Evolutionary conservation across 768 basidiomycete genomes (phyloP).

Genomic region (Grammothele lineata): DNA sequence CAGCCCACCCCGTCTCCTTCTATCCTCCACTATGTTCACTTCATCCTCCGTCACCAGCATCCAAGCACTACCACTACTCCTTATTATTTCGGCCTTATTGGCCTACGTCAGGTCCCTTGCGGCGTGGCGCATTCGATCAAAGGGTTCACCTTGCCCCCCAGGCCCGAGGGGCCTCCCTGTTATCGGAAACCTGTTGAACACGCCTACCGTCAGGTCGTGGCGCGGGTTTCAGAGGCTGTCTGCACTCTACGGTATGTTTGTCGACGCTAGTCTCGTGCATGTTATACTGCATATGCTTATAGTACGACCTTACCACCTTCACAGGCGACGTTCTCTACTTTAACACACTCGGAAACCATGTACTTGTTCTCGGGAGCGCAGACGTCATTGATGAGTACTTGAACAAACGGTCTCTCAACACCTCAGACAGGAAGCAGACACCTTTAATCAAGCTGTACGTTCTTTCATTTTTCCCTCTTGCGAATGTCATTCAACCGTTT

Average conservation of each 20-base stretch:
- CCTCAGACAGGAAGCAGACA: conserved; percentile 8
- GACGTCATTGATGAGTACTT: conserved; percentile 1
- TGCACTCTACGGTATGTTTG: not conserved
- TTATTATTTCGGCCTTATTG: too few species aligned
- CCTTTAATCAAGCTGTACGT: conserved; percentile 3
- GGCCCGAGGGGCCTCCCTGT: conserved; percentile 4
- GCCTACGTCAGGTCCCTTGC: too few species aligned
- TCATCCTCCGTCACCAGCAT: too few species aligned
- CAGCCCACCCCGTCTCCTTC: too few species aligned
- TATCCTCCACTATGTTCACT: too few species aligned
- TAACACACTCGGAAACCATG: not conserved
- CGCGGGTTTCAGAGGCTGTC: not conserved
- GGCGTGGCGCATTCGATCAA: too few species aligned
- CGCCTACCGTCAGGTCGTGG: not conserved
- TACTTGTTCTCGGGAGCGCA: conserved; percentile 3
- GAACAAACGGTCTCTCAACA: conserved; percentile 7
- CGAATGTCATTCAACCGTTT: not conserved
- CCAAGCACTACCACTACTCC: too few species aligned
- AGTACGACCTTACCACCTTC: not conserved
- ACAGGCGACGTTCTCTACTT: conserved; percentile 11
- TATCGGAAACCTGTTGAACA: conserved; percentile 5
- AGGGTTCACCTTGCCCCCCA: conserved; percentile 10
- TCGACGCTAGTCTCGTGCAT: not conserved
- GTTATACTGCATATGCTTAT: not conserved
- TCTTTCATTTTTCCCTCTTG: too few species aligned